A percentile compares a stretch with the other conserved stretches of the same genome.
Conservation (phyloP, 1,139 yeast genomes). For the Sugiyamaella grinbergsii region DNA sequence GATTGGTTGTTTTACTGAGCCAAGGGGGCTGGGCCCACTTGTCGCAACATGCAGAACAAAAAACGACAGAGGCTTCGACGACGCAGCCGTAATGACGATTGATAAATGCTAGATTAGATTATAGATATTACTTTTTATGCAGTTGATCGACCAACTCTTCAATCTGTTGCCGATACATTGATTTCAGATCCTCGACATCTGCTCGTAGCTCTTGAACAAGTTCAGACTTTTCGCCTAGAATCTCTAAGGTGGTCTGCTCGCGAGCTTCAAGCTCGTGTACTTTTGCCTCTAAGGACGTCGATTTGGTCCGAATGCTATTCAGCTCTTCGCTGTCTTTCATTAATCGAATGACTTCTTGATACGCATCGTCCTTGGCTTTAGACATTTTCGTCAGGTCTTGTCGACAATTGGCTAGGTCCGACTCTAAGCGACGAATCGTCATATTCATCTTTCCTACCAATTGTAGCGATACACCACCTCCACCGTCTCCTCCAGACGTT, state of each 20-base stretch:
- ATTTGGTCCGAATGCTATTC: conserved; percentile 44
- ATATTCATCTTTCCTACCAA: conserved; percentile 71
- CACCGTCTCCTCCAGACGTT: conserved; percentile 26
- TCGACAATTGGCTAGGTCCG: conserved; percentile 65
- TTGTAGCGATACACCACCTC: conserved; percentile 52
- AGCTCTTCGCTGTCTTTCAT: conserved; percentile 58
- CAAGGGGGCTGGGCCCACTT: too few species aligned
- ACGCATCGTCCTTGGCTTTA: conserved; percentile 64
- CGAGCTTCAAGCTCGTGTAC: conserved; percentile 37
- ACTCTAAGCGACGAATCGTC: conserved; percentile 75
- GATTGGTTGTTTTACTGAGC: too few species aligned
- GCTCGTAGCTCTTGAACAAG: conserved; percentile 81
- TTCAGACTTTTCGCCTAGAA: conserved; percentile 89
- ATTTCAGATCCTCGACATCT: conserved; percentile 86
- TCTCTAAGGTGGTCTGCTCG: conserved; percentile 62
- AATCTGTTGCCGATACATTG: conserved; percentile 76
- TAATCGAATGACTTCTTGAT: conserved; percentile 63
- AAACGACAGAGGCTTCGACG: too few species aligned
- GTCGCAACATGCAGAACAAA: too few species aligned
- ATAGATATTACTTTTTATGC: conserved; percentile 20
- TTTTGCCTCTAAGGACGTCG: conserved; percentile 47
- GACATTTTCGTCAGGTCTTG: conserved; percentile 62
- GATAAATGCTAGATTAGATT: conserved; percentile 10
- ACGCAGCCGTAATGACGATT: background rate
- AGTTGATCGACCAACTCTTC: conserved; percentile 78